Percentiles rank a stretch among this genome's conserved stretches.
Evolutionary conservation across 352 stramenopile species (phyloP).

Genomic region (Phytophthora melonis): DNA sequence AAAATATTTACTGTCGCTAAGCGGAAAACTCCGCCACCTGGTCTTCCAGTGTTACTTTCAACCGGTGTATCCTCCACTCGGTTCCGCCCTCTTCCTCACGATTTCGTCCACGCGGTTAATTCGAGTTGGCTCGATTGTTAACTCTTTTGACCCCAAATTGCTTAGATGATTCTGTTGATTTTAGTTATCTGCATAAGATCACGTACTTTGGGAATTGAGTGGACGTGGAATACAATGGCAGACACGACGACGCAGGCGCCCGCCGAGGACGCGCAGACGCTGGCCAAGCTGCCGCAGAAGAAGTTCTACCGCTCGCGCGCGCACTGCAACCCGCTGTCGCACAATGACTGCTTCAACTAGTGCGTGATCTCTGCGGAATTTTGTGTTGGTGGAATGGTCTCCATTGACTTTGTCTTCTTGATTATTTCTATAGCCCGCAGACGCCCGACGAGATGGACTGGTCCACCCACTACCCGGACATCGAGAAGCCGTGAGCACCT

Average conservation of each 20-base stretch:
- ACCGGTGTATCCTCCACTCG: no score
- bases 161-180: no score
- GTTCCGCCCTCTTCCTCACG: no score
- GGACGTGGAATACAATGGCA: slow-evolving; percentile 42
- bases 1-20: no score
- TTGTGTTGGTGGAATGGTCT: neutral
- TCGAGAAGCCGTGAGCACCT: slow-evolving; percentile 71
- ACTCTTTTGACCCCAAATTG: no score
- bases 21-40: no score
- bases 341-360: slow-evolving; percentile 97
- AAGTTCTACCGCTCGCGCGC: slow-evolving; percentile 97
- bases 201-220: slow-evolving; percentile 23
- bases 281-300: slow-evolving; percentile 90
- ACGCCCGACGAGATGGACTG: slow-evolving; percentile 93
- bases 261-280: slow-evolving; percentile 32
- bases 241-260: slow-evolving; percentile 21
- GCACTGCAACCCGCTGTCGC: slow-evolving; percentile 97
- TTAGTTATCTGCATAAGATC: no score
- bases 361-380: slow-evolving; percentile 38
- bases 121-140: no score
- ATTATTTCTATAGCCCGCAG: slow-evolving; percentile 59
- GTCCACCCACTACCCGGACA: slow-evolving; percentile 93
- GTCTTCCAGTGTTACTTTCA: no score
- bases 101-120: no score
- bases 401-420: neutral